Conservation (phyloP, 2,329 filamentous ascomycete species). For the Stromatinia cepivora region DNA sequence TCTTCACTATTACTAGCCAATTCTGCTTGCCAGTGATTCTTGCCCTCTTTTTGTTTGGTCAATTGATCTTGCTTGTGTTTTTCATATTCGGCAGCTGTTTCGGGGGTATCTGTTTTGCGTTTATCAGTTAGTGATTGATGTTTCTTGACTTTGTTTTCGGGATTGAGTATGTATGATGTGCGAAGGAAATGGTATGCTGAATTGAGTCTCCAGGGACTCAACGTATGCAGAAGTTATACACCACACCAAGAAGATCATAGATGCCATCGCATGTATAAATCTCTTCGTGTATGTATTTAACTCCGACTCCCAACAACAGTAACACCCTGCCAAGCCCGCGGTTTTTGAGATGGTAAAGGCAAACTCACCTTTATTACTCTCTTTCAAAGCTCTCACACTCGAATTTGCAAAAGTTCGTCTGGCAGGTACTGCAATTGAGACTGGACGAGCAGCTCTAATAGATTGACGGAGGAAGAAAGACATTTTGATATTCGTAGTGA, state of each 20-base stretch:
- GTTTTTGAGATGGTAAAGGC: not conserved
- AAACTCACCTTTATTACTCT: constrained; percentile 38
- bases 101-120: constrained; percentile 29
- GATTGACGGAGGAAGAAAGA: constrained; percentile 36
- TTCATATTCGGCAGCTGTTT: constrained; percentile 48
- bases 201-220: not conserved
- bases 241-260: not conserved
- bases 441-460: constrained; percentile 25
- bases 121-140: not conserved
- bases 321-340: no score
- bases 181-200: not conserved
- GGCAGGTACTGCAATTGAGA: constrained; percentile 2
- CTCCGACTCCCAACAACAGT: no score
- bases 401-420: constrained; percentile 30
- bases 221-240: not conserved
- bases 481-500: constrained; percentile 28
- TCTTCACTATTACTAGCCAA: constrained; percentile 80
- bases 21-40: constrained; percentile 74
- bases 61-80: constrained; percentile 62
- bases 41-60: constrained; percentile 67
- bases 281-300: not conserved
- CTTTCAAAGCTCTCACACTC: constrained; percentile 34
- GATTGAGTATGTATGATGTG: not conserved
- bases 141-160: not conserved
- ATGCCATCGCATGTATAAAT: not conserved